Evolutionary conservation across 306 rosid genomes (phyloP), one percentile per base, ranked within the genome.

Genomic region (Corylus americana): DNA sequence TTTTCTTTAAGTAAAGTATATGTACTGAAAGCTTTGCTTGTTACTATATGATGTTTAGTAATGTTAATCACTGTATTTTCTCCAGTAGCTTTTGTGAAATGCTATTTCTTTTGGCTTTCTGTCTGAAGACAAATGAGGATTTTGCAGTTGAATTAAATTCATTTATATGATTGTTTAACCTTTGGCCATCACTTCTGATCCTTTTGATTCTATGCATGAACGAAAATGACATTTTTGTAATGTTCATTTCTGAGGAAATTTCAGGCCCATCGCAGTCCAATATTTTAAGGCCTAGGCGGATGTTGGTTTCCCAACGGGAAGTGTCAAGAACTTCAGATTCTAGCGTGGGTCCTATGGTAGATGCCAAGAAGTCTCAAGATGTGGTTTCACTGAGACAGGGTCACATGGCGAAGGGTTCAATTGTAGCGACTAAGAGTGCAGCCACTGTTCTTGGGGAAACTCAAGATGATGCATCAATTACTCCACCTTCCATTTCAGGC

Each of bases 221-320:
- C 44, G 55, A 14, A 45, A 54, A 14, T 13, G 29, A 17, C 18
- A 9, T 17, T 67, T 67, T 39, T 67, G 22, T 49, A 7, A 29
- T 2, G 35, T 45, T 14, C 35, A 17, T 29, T 80, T 66, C 55
- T 29, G 77, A 55, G 80, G 68, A 83, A 22, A 73, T 61, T 58
- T 67, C 81, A 91, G 93, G 87, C 58, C 71, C 83, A 70, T 74
- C 73, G 80, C 91, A 85, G 83, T 85, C 94, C 39, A 82, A n/a
- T 75, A 83, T 84, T 79, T 59, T 90, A 73, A 88, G 83, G 83
- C 95, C 98, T n/a, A 85, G 85, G 76, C 91, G 98, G 20, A 64
- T 79, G 71, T 22, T 93, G 47, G 87, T 81, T 78, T 88, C 90
- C 27, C 90, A 89, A 77, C 51, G 80, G 18, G 80, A 67, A 25